phyloP scores from a whole-genome alignment of 202 grass and related monocot genomes.

The Brachypodium distachyon region DNA sequence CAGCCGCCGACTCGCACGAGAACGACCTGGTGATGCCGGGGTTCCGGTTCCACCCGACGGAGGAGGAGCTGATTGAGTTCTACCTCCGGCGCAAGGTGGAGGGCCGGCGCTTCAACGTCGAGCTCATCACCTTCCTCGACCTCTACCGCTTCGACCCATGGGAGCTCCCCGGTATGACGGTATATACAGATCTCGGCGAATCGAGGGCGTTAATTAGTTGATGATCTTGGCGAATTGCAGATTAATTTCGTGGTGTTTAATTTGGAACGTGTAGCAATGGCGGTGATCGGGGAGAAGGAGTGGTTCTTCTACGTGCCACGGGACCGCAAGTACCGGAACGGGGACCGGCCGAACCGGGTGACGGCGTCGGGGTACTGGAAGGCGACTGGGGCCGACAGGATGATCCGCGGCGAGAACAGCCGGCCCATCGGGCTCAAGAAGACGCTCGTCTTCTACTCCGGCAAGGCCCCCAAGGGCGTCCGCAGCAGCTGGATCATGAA shows the following conservation, averaged over 20 bases:
- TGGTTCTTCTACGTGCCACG: conserved; percentile 96
- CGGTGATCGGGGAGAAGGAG: conserved; percentile 91
- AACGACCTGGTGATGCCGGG: conserved; percentile 90
- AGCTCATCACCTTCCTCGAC: conserved; percentile 90
- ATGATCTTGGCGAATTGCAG: neutral
- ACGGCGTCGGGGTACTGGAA: conserved; percentile 94
- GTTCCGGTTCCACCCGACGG: conserved; percentile 94
- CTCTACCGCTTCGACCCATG: conserved; percentile 92
- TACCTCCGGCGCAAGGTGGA: conserved; percentile 94
- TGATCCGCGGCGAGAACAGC: conserved; percentile 75
- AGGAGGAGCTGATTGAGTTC: conserved; percentile 98
- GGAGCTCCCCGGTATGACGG: conserved; percentile 67
- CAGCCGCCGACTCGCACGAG: conserved; percentile 52
- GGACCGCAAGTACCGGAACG: conserved; percentile 92
- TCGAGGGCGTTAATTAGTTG: too few species aligned
- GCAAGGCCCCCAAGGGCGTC: conserved; percentile 85
- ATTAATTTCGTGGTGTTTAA: neutral
- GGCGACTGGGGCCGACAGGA: conserved; percentile 82
- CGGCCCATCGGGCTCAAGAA: conserved; percentile 87
- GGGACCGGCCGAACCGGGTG: conserved; percentile 84
- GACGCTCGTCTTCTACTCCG: conserved; percentile 89
- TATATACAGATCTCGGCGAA: neutral
- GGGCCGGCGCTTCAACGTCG: conserved; percentile 85
- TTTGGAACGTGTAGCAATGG: conserved; percentile 74
- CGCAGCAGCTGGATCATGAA: conserved; percentile 96